These are phyloP conservation scores for Clonostachys solani DNA, from an alignment of 2,329 filamentous ascomycete species.

Conservation along the genomic window DNA sequence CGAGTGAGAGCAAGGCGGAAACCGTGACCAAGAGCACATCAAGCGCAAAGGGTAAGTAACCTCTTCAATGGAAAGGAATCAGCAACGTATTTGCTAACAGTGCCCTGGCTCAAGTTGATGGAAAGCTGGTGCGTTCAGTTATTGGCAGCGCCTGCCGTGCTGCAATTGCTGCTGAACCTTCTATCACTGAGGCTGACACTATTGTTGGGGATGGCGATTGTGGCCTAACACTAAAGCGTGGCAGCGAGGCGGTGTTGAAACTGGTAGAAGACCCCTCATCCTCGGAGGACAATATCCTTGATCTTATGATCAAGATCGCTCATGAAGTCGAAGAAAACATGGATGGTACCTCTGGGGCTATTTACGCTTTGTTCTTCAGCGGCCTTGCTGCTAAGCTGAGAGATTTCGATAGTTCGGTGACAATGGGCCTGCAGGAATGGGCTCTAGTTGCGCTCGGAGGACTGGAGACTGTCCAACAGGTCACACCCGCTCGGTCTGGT, in stretches of 20 bases:
- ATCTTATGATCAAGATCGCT: not conserved
- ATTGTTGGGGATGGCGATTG: constrained; percentile 1
- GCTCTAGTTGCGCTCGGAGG: not conserved
- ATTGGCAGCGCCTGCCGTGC: not conserved
- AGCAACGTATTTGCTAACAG: too few relatives aligned
- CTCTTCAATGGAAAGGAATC: too few relatives aligned
- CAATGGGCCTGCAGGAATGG: not conserved
- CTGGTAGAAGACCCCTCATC: not conserved
- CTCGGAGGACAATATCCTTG: not conserved
- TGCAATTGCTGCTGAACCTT: not conserved
- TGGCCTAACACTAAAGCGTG: not conserved
- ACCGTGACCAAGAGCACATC: too few relatives aligned
- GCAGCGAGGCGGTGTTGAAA: not conserved
- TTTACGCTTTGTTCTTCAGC: constrained; percentile 1
- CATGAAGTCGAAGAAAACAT: not conserved
- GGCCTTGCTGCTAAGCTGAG: not conserved
- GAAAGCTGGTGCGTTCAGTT: too few relatives aligned
- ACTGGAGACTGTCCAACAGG: not conserved
- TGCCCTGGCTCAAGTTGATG: too few relatives aligned
- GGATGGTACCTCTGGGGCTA: not conserved
- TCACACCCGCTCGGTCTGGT: not conserved
- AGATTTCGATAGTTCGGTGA: not conserved
- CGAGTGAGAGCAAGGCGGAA: too few relatives aligned
- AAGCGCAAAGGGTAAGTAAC: too few relatives aligned
- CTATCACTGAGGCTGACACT: not conserved